Evolutionary conservation across 202 grass and related monocot species (phyloP).

Genomic region (Thinopyrum obtusiflorum): DNA sequence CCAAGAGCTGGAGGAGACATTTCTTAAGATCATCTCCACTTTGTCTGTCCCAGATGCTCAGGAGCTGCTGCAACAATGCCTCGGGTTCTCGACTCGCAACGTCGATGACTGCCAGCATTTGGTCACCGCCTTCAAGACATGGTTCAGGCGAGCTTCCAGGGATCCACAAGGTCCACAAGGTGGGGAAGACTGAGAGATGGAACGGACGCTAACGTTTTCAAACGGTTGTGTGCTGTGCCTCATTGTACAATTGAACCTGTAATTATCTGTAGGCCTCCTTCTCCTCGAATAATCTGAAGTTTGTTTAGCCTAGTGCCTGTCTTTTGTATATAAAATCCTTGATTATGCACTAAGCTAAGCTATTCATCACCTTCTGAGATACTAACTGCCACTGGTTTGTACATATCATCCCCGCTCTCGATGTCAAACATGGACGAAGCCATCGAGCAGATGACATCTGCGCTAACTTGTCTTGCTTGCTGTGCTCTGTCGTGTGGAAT

Average conservation of each 20-base stretch:
- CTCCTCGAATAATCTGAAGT: constrained; percentile 14
- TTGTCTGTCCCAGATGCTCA: constrained; percentile 59
- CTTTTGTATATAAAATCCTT: constrained; percentile 16
- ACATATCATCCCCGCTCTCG: background rate
- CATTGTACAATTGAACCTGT: constrained; percentile 10
- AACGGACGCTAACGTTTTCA: background rate
- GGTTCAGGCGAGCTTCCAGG: constrained; percentile 74
- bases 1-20: constrained; percentile 77
- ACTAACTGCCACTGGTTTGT: background rate
- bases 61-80: constrained; percentile 71
- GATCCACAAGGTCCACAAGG: constrained; percentile 31
- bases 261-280: background rate
- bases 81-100: constrained; percentile 74
- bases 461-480: background rate
- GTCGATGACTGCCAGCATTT: constrained; percentile 68
- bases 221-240: background rate
- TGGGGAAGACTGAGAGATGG: constrained; percentile 18
- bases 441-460: background rate
- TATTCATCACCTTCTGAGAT: background rate
- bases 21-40: constrained; percentile 89
- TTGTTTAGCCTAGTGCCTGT: background rate
- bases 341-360: background rate
- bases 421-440: background rate
- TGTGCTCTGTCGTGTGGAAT: background rate
- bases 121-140: constrained; percentile 72